Conservation (phyloP, 2,329 filamentous ascomycete genomes). For the Leptosphaerulina australis region DNA sequence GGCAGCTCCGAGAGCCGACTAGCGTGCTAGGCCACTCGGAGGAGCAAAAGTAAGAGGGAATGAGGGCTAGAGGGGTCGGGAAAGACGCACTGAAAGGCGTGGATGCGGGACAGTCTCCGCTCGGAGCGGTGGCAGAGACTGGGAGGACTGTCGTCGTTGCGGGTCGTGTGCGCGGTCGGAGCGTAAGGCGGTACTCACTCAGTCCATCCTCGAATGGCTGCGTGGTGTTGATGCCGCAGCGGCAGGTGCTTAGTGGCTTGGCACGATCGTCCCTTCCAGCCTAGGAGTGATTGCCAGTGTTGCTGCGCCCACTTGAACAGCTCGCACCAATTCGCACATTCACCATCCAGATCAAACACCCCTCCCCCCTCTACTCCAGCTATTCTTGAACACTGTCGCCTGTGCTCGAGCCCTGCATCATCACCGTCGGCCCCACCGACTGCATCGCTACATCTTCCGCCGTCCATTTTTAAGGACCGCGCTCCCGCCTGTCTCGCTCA, state of each 20-base stretch:
- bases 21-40: constrained; percentile 16
- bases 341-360: neutral
- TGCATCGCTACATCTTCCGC: neutral
- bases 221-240: constrained; percentile 8
- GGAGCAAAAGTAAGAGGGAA: constrained; percentile 21
- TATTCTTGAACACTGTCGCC: constrained; percentile 5
- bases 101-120: constrained; percentile 6
- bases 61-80: constrained; percentile 26
- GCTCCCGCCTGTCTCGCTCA: constrained; percentile 6
- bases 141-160: constrained; percentile 1
- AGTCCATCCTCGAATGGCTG: neutral
- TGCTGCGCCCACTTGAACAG: constrained; percentile 6
- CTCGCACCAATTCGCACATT: neutral
- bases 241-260: constrained; percentile 1
- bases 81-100: constrained; percentile 19
- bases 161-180: constrained; percentile 21
- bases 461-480: constrained; percentile 7
- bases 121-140: constrained; percentile 12
- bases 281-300: neutral
- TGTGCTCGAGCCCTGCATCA: constrained; percentile 4
- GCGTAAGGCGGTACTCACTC: constrained; percentile 2
- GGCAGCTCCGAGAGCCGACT: constrained; percentile 21
- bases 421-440: constrained; percentile 2
- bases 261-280: neutral
- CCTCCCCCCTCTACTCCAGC: neutral